A percentile compares a stretch with the other conserved stretches of the same genome.
Conservation (phyloP, 139 green algal genomes). For the Chlorella sp. region DNA sequence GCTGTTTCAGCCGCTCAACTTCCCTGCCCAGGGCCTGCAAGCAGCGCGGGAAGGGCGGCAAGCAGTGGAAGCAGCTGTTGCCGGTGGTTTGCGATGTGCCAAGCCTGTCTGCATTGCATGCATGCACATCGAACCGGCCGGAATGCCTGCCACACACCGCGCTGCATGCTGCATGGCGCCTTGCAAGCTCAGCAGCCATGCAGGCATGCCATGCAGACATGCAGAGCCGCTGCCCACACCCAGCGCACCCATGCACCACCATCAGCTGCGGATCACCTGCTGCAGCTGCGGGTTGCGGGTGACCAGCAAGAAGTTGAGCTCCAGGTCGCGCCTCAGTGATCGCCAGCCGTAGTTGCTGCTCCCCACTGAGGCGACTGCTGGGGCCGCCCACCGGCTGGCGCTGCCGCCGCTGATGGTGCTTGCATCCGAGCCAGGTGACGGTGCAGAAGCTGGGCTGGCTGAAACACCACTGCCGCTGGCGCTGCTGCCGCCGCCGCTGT, state of each 20-base stretch:
- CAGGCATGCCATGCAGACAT: not conserved
- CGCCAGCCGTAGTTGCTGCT: constrained; percentile 60
- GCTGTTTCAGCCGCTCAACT: not conserved
- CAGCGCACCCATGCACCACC: not conserved
- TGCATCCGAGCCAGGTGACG: too few relatives aligned
- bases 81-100: too few relatives aligned
- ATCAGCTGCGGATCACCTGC: not conserved
- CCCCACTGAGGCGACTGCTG: constrained; percentile 36
- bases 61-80: not conserved
- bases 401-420: not conserved
- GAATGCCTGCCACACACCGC: not conserved
- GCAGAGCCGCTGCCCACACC: not conserved
- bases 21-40: constrained; percentile 12
- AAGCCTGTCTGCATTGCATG: not conserved
- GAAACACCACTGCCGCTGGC: not conserved
- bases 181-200: not conserved
- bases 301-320: constrained; percentile 49
- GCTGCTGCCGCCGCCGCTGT: not conserved
- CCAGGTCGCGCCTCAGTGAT: constrained; percentile 48
- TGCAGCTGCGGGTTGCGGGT: constrained; percentile 28
- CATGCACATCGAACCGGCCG: not conserved
- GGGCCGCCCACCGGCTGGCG: not conserved
- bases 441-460: not conserved
- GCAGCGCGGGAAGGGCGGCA: too few relatives aligned
- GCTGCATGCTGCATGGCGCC: not conserved